Base-by-base conservation (phyloP, 441 rosid genomes). In the Euphorbia celastroides region DNA sequence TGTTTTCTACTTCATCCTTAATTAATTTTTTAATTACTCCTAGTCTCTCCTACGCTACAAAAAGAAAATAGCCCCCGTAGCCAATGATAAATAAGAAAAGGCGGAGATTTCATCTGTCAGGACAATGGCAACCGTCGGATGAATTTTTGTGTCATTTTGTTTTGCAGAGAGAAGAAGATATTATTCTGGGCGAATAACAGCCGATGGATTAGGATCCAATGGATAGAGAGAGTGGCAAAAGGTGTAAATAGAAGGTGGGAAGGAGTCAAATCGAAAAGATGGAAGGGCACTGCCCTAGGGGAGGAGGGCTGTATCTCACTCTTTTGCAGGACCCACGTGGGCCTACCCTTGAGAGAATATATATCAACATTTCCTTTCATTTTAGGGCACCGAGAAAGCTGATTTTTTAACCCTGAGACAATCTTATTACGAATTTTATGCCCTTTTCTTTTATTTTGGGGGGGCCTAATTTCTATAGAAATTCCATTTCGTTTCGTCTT, bases 251-350 rank as follows among this genome's bases (percentile, higher is more conserved):
- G 22, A 48, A 2, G 17, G 54, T 19, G 7, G 23, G 19, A 48
- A 46, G 36, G 38, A 1, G 48, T 68, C 71, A 3, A 68, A 60
- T 68, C 66, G 62, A 50, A 52, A 32, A 22, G 50, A 65, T 54
- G 52, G 61, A 5, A 34, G 13, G 30, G 6, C 50, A 5, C n/a
- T n/a, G n/a, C n/a, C n/a, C n/a, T n/a, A n/a, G n/a, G n/a, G n/a
- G 44, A 30, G 65, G 12, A 8, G 55, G 38, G 38, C 31, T 62
- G 72, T 61, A 66, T 50, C 41, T 69, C n/a, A n/a, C n/a, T n/a
- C n/a, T n/a, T n/a, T n/a, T n/a, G n/a, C 67, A 54, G 19, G 48
- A 58, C 60, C 41, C 51, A 48, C 66, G 62, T 62, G 73, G 70
- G 19, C 30, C 55, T 27, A 52, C 57, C 26, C 57, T 1, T 0